phyloP scores from a whole-genome alignment of 2,329 filamentous ascomycete species.

The Xylaria arbuscula region DNA sequence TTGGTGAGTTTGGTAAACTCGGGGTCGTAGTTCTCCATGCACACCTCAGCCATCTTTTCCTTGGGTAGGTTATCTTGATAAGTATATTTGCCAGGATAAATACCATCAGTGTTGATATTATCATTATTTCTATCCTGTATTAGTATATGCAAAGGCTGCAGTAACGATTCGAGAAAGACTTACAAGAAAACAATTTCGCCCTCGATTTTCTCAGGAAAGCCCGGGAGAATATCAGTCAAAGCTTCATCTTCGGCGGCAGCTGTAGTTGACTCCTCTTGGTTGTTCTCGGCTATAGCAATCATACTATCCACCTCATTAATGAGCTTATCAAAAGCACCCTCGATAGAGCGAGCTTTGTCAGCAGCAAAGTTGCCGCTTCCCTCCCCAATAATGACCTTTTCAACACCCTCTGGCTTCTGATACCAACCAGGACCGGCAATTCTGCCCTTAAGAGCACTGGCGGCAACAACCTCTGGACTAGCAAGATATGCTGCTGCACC shows the following conservation, averaged over 20 bases:
- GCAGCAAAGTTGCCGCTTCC: conserved; percentile 10
- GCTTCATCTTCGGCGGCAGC: conserved; percentile 58
- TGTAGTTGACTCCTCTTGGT: background rate
- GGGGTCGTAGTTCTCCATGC: too few species aligned
- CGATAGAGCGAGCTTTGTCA: background rate
- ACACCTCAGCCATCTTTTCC: too few species aligned
- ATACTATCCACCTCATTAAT: background rate
- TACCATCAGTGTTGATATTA: conserved; percentile 83
- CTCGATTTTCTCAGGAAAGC: conserved; percentile 84
- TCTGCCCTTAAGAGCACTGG: conserved; percentile 64
- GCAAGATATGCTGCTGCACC: background rate
- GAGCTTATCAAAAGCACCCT: background rate
- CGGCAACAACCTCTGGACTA: background rate
- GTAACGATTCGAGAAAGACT: too few species aligned
- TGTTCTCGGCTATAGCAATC: background rate
- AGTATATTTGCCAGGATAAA: conserved; percentile 65
- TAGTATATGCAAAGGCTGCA: too few species aligned
- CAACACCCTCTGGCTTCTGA: conserved; percentile 73
- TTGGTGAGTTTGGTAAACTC: too few species aligned
- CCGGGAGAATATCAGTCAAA: conserved; percentile 79
- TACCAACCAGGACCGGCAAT: conserved; percentile 85
- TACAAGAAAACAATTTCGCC: conserved; percentile 75
- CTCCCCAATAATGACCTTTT: conserved; percentile 70
- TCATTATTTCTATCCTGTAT: conserved; percentile 68
- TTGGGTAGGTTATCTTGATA: too few species aligned